Evolutionary conservation across 2,329 filamentous ascomycete species (phyloP).

Genomic region (Diaporthe eres): DNA sequence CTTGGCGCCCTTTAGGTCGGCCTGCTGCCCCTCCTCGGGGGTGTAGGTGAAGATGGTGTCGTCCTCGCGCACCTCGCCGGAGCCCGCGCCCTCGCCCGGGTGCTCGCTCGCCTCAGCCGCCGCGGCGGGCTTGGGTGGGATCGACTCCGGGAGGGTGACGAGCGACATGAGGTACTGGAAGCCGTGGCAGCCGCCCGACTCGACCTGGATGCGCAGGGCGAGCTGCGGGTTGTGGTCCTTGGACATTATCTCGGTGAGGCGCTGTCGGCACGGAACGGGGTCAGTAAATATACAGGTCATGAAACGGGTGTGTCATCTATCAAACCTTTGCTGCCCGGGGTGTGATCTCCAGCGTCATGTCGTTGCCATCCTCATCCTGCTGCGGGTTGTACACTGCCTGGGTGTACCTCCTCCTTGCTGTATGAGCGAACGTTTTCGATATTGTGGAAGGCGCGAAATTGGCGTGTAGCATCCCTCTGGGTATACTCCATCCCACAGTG

Average conservation of each 20-base stretch:
- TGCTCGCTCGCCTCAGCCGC: slow-evolving; percentile 37
- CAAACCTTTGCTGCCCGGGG: slow-evolving; percentile 83
- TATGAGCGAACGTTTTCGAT: slow-evolving; percentile 51
- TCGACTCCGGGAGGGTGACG: slow-evolving; percentile 68
- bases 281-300: background rate
- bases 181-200: slow-evolving; percentile 95
- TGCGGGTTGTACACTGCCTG: slow-evolving; percentile 77
- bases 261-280: slow-evolving; percentile 56
- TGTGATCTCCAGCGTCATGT: slow-evolving; percentile 87
- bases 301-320: background rate
- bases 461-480: background rate
- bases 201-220: slow-evolving; percentile 91
- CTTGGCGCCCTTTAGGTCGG: slow-evolving; percentile 68
- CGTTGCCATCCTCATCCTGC: slow-evolving; percentile 85
- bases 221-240: slow-evolving; percentile 82
- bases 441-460: background rate
- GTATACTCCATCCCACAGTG: slow-evolving; percentile 6
- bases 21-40: slow-evolving; percentile 58
- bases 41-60: slow-evolving; percentile 89
- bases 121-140: slow-evolving; percentile 44
- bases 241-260: slow-evolving; percentile 82
- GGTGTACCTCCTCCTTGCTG: slow-evolving; percentile 57
- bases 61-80: slow-evolving; percentile 72
- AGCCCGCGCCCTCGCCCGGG: slow-evolving; percentile 49
- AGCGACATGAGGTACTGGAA: slow-evolving; percentile 98